These are phyloP conservation scores for Nicotiana otophora DNA, from an alignment of 257 asterid species.

Conservation along the genomic window DNA sequence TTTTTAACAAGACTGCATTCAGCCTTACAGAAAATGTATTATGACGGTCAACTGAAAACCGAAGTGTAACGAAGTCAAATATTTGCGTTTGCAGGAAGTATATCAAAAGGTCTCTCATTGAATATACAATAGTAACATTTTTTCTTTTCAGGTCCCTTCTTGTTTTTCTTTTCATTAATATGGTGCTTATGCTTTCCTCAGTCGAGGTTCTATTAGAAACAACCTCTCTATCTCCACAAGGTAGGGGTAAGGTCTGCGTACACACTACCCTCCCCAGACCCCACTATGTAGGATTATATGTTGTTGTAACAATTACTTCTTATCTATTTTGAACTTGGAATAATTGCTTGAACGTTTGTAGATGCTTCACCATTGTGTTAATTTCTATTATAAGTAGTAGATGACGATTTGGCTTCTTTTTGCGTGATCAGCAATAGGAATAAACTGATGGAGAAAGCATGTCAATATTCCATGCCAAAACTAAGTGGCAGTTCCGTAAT, in stretches of 20 bases:
- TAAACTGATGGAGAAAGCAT: not conserved
- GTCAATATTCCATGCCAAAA: not conserved
- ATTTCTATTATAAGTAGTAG: not conserved
- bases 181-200: too few species aligned
- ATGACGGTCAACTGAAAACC: not conserved
- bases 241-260: too few species aligned
- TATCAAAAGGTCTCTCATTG: not conserved
- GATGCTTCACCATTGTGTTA: not conserved
- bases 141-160: too few species aligned
- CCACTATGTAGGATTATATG: too few species aligned
- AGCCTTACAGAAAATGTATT: not conserved
- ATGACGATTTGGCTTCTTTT: not conserved
- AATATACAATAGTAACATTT: too few species aligned
- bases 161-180: too few species aligned
- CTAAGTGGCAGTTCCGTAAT: not conserved
- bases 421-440: not conserved
- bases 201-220: too few species aligned
- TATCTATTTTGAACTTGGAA: not conserved
- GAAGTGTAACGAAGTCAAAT: not conserved
- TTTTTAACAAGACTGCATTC: not conserved
- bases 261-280: too few species aligned
- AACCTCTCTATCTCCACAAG: too few species aligned
- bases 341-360: not conserved
- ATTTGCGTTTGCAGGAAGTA: not conserved
- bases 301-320: not conserved